A percentile compares a stretch with the other conserved stretches of the same genome.
Conservation (phyloP, 768 basidiomycete genomes). For the Tulasnella sp. region DNA sequence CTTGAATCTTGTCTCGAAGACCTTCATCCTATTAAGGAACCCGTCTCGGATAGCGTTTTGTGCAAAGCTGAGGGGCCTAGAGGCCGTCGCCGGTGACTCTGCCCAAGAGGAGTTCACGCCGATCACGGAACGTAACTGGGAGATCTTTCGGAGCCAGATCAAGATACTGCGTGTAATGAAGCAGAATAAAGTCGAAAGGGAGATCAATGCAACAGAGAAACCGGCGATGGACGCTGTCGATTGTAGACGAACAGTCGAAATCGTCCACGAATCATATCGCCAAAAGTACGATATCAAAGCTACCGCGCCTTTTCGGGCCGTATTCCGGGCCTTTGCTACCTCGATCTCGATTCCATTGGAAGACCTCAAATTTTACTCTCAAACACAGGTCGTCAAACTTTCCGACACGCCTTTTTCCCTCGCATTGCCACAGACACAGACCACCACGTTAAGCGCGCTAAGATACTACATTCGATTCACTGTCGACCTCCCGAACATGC, state of each 20-base stretch:
- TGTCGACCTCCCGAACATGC: not conserved
- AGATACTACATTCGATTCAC: not conserved
- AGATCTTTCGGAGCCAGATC: not conserved
- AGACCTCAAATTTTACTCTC: not conserved
- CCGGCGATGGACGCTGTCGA: no score
- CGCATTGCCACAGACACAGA: not conserved
- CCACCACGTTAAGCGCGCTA: not conserved
- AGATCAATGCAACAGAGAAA: no score
- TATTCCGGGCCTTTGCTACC: not conserved
- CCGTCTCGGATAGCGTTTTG: not conserved
- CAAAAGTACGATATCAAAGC: not conserved
- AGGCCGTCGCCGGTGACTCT: not conserved
- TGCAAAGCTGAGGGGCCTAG: not conserved
- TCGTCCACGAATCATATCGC: not conserved
- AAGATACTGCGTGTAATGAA: not conserved
- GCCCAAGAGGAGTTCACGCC: not conserved
- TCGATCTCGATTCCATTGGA: not conserved
- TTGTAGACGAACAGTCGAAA: not conserved
- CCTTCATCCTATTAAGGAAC: not conserved
- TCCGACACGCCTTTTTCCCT: not conserved
- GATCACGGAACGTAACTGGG: not conserved
- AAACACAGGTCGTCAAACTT: not conserved
- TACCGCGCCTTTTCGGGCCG: not conserved
- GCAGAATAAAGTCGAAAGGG: not conserved
- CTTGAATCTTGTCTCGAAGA: not conserved